phyloP scores from a whole-genome alignment of 768 basidiomycete species.

The Serendipita sp. region DNA sequence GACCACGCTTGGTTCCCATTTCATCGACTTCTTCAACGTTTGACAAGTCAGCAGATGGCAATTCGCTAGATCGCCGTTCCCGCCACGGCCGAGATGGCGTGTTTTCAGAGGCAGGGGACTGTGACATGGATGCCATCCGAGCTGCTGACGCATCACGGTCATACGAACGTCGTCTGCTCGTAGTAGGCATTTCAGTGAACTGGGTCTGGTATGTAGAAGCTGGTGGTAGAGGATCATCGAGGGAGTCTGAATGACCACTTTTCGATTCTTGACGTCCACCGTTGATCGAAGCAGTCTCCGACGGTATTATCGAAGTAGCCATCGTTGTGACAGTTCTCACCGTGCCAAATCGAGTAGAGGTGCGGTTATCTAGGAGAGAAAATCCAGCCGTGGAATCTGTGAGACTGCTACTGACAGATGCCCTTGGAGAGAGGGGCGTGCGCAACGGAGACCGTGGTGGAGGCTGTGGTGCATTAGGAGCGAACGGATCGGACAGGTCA shows the following conservation, averaged over 20 bases:
- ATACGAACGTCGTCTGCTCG: not conserved
- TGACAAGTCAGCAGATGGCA: conserved; percentile 33
- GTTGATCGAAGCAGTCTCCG: conserved; percentile 48
- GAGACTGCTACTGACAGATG: not conserved
- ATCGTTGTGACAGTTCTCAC: conserved; percentile 73
- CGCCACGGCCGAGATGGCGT: conserved; percentile 13
- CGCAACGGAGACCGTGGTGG: conserved; percentile 7
- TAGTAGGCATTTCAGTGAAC: not conserved
- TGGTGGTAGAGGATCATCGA: not conserved
- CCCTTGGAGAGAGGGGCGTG: not conserved
- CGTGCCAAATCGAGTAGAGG: conserved; percentile 49
- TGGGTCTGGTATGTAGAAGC: not conserved
- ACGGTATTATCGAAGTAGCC: conserved; percentile 39
- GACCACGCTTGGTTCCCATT: not conserved
- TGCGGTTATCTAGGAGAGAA: conserved; percentile 15
- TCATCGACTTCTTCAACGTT: conserved; percentile 53
- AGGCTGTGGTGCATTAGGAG: conserved; percentile 9
- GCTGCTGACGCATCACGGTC: conserved; percentile 1
- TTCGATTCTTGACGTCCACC: conserved; percentile 39
- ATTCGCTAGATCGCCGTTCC: conserved; percentile 49
- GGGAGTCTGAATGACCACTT: not conserved
- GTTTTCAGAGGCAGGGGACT: not conserved
- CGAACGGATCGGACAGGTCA: conserved; percentile 16
- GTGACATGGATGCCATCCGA: not conserved
- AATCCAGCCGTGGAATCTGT: conserved; percentile 19